Base-by-base conservation (phyloP, 2,329 filamentous ascomycete genomes). In the Phaeophleospora eucalypticola region DNA sequence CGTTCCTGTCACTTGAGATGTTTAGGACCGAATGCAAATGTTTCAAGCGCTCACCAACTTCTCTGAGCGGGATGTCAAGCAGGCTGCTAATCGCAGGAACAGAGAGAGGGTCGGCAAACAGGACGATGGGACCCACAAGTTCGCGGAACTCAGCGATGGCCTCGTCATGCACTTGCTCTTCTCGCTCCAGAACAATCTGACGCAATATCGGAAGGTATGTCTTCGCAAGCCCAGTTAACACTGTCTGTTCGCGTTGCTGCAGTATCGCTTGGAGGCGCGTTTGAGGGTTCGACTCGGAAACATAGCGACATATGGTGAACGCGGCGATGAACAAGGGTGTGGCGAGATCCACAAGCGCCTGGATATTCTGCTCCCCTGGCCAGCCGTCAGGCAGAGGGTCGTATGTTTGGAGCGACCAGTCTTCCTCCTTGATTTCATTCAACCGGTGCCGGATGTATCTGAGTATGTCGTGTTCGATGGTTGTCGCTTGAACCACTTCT, bases 271-370 rank as follows among this genome's bases (percentile, higher is more conserved):
- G n/a, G n/a, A n/a, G n/a, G n/a, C n/a, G n/a, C n/a, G n/a, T n/a
- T n/a, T n/a, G n/a, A n/a, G 36, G 7, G 15, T 52, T 46, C 14
- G n/a, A 8, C 44, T 63, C 57, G 16, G 41, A 45, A 15, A 66
- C 41, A 49, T 61, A 61, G 2, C 58, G 63, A 51, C 53, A 65
- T 12, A 59, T 29, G 12, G 63, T 62, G 14, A 52, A 41, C 7
- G 64, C 58, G 27, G 53, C 60, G 34, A 65, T 65, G 41, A 65
- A 66, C 16, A 66, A 49, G 4, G 62, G 60, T 21, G 53, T 42
- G 4, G 63, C 37, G 35, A 57, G 59, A 8, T 51, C 19, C 36
- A 59, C 49, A 4, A 65, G 48, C 15, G 42, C 40, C 12, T 58
- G 10, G 4, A 59, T 51, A 19, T 10, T 38, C 4, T 57, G 36